Evolutionary conservation across 2,329 filamentous ascomycete species (phyloP).

Genomic region (Colletotrichum truncatum): DNA sequence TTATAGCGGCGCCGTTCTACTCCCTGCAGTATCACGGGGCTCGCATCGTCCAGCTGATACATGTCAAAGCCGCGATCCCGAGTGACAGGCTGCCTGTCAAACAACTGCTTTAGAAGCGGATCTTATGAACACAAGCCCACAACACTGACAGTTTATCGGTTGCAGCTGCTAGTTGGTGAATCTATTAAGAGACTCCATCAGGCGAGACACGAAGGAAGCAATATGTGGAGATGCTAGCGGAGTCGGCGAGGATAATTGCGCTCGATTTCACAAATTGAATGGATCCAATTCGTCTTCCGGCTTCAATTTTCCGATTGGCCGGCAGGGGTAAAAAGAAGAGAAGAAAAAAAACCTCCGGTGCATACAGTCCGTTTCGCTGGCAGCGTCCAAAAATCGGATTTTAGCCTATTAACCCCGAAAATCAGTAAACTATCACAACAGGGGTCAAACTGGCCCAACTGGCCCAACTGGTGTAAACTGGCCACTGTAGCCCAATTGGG

Average conservation of each 20-base stretch:
- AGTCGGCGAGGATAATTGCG: conserved; percentile 1
- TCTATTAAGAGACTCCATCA: neutral
- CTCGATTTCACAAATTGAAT: conserved; percentile 17
- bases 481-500: too few species aligned
- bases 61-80: neutral
- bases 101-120: neutral
- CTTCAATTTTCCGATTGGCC: conserved; percentile 29
- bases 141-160: neutral
- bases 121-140: neutral
- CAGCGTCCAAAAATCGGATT: too few species aligned
- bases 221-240: conserved; percentile 21
- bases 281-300: conserved; percentile 15
- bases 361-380: too few species aligned
- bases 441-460: too few species aligned
- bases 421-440: too few species aligned
- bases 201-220: neutral
- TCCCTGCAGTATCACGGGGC: neutral
- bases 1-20: conserved; percentile 10
- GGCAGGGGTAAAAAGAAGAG: conserved; percentile 10
- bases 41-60: conserved; percentile 1
- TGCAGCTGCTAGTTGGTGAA: neutral
- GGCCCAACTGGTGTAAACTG: too few species aligned
- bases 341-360: conserved; percentile 29
- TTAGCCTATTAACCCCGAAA: too few species aligned
- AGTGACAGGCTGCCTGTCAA: neutral